phyloP scores from a whole-genome alignment of 257 asterid genomes.

The Verbascum thapsus region DNA sequence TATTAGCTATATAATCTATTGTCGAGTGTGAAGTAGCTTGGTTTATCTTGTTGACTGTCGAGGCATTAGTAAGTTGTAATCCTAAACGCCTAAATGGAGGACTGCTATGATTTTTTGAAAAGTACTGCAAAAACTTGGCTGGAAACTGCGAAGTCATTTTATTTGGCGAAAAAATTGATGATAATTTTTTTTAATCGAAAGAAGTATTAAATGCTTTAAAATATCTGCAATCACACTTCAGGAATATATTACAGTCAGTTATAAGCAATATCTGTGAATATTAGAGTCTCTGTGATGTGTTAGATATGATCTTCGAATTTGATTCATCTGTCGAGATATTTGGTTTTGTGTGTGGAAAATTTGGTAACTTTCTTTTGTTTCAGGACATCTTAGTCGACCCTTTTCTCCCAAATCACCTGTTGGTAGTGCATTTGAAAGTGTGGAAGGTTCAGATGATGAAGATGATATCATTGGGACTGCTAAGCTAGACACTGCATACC shows the following conservation, averaged over 20 bases:
- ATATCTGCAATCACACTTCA: too few relatives aligned
- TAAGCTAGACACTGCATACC: slow-evolving; percentile 46
- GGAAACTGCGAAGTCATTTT: not conserved
- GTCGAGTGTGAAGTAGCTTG: too few relatives aligned
- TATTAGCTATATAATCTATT: too few relatives aligned
- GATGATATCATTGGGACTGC: slow-evolving; percentile 46
- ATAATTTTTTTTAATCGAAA: too few relatives aligned
- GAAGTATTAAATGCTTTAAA: too few relatives aligned
- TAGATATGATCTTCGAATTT: not conserved
- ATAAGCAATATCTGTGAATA: not conserved
- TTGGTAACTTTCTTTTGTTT: slow-evolving; percentile 12
- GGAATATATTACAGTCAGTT: not conserved
- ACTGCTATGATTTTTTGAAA: not conserved
- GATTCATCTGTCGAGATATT: not conserved
- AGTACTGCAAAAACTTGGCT: not conserved
- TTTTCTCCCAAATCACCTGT: slow-evolving; percentile 76
- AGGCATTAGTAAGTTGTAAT: too few relatives aligned
- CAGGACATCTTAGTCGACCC: slow-evolving; percentile 52
- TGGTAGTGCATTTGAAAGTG: slow-evolving; percentile 70
- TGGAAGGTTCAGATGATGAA: slow-evolving; percentile 77
- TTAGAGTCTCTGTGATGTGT: not conserved
- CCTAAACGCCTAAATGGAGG: not conserved
- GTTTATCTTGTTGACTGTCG: too few relatives aligned
- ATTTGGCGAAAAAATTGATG: not conserved
- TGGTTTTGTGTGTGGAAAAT: slow-evolving; percentile 17